Evolutionary conservation across 768 basidiomycete species (phyloP).

Genomic region (Rickenella mellea): DNA sequence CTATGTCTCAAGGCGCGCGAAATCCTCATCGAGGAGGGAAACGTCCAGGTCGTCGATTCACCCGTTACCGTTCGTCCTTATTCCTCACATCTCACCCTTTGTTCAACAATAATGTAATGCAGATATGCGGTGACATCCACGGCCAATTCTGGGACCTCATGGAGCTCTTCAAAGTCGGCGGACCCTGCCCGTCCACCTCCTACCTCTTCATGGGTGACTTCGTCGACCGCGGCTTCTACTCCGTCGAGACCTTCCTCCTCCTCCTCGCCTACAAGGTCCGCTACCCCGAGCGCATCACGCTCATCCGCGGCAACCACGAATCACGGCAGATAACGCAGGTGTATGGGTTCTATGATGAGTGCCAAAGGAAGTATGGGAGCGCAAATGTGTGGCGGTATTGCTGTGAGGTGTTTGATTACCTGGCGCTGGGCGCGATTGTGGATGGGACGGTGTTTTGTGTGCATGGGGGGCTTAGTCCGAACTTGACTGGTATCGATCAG

Average conservation of each 20-base stretch:
- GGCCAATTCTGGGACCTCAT: slow-evolving; percentile 96
- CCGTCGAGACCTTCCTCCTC: slow-evolving; percentile 91
- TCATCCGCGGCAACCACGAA: slow-evolving; percentile 97
- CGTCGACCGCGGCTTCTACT: slow-evolving; percentile 96
- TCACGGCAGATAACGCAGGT: slow-evolving; percentile 96
- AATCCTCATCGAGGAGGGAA: slow-evolving; percentile 95
- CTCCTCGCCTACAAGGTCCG: slow-evolving; percentile 93
- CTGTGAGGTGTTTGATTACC: slow-evolving; percentile 97
- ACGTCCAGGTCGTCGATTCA: slow-evolving; percentile 92
- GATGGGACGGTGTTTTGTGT: slow-evolving; percentile 97
- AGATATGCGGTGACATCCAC: slow-evolving; percentile 95
- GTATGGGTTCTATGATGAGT: slow-evolving; percentile 93
- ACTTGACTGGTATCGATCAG: slow-evolving; percentile 80
- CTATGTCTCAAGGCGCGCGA: slow-evolving; percentile 94
- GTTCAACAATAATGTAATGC: slow-evolving; percentile 8
- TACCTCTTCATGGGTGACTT: slow-evolving; percentile 99
- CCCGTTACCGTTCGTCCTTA: slow-evolving; percentile 76
- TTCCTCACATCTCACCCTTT: slow-evolving; percentile 10
- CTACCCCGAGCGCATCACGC: slow-evolving; percentile 93
- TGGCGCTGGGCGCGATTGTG: slow-evolving; percentile 91
- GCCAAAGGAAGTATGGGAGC: slow-evolving; percentile 89
- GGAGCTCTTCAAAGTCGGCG: slow-evolving; percentile 91
- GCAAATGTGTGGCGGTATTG: slow-evolving; percentile 97
- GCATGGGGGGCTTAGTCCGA: slow-evolving; percentile 92
- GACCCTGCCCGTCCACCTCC: slow-evolving; percentile 86